A percentile compares a stretch with the other conserved stretches of the same genome.
Conservation (phyloP, 495 filamentous ascomycete genomes). For the Collariella sp. region DNA sequence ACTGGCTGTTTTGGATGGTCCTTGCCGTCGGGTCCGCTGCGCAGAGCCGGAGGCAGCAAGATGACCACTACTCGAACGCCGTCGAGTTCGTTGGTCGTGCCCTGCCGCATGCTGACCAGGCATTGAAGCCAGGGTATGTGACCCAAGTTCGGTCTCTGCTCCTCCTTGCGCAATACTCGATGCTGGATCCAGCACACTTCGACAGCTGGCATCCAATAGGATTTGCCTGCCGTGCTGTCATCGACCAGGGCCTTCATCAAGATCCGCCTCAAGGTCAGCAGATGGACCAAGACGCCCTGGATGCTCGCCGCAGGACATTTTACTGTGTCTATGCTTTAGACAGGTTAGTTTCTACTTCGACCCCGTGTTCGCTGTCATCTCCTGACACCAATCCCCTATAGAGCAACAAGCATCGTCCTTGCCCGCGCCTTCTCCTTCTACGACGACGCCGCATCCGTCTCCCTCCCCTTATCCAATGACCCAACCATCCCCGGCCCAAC, state of each 20-base stretch:
- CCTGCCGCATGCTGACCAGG: conserved; percentile 64
- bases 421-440: conserved; percentile 82
- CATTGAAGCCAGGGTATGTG: conserved; percentile 73
- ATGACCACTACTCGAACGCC: conserved; percentile 55
- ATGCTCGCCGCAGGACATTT: conserved; percentile 70
- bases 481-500: conserved; percentile 35
- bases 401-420: conserved; percentile 72
- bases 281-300: conserved; percentile 54
- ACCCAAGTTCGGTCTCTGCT: conserved; percentile 76
- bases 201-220: conserved; percentile 87
- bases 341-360: conserved; percentile 44
- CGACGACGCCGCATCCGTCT: conserved; percentile 74
- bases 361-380: background rate
- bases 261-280: conserved; percentile 62
- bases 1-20: conserved; percentile 82
- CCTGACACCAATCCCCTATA: conserved; percentile 25
- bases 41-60: conserved; percentile 57
- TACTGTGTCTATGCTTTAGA: conserved; percentile 83
- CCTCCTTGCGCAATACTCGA: conserved; percentile 77
- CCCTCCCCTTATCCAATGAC: conserved; percentile 36
- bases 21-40: conserved; percentile 69
- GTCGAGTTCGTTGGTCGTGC: conserved; percentile 60
- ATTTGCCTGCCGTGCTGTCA: conserved; percentile 70
- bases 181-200: conserved; percentile 80
- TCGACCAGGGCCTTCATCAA: conserved; percentile 85